Evolutionary conservation across 2,329 filamentous ascomycete genomes (phyloP), one percentile per base, ranked within the genome.

Genomic region (Colletotrichum horii): DNA sequence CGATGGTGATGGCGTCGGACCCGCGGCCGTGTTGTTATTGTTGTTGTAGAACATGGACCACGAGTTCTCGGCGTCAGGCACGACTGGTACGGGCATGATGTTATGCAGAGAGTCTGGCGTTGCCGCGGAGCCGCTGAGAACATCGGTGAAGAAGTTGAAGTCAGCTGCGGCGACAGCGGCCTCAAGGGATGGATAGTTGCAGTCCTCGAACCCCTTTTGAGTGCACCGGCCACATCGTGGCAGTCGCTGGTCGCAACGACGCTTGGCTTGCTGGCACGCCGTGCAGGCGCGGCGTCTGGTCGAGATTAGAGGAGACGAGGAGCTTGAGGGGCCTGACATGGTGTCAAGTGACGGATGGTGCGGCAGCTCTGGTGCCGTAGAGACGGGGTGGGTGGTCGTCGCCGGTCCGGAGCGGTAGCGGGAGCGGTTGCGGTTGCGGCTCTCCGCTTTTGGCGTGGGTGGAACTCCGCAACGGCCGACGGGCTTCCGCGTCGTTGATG

Each of bases 241-340:
- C 2, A 81, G 73, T 12, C 80, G 76, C 73, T 84, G 85, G 69
- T 83, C 82, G 75, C 84, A 86, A 66, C 83, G 82, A 15, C 84
- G 81, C 76, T 86, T 86, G 8, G 84, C 80, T 56, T 78, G 80
- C 19, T 83, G 82, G 76, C 84, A 86, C 28, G 80, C 78, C 1
- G 81, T 76, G 62, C 84, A 86, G 2, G 84, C 83, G 72, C 82
- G 83, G 38, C 81, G 79, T 75, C 76, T 73, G 43, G 76, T 78
- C 22, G 76, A 78, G 61, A 75, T 77, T 56, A 74, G 64, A n/a
- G 76, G 69, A 14, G 67, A 77, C 15, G 74, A 75, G 34, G 76
- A 75, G 61, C 52, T 72, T 52, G 76, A 58, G 55, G 64, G 75
- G 66, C 64, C 76, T 22, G 76, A 76, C 76, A 78, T 78, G 61